These are phyloP conservation scores for Ophiosphaerella herpotricha DNA, from an alignment of 2,329 filamentous ascomycete genomes.

Conservation along the genomic window DNA sequence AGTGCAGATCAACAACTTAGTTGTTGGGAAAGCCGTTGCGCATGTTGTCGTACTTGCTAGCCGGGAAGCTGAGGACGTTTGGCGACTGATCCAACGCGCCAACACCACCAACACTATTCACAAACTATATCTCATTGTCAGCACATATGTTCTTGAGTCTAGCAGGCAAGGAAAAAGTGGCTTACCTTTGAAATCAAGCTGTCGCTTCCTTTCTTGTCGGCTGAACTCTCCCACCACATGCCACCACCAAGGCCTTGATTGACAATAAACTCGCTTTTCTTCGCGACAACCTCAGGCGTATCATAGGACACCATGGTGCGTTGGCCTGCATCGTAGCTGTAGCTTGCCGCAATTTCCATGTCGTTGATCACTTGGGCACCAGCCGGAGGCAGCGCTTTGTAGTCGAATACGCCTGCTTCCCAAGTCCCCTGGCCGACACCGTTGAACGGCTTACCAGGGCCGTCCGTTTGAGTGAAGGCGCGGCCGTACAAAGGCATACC, in stretches of 20 bases:
- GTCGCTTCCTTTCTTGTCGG: conserved; percentile 37
- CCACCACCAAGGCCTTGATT: conserved; percentile 39
- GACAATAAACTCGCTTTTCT: conserved; percentile 34
- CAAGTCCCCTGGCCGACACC: conserved; percentile 40
- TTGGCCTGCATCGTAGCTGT: conserved; percentile 33
- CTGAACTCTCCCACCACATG: conserved; percentile 47
- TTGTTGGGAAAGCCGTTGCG: conserved; percentile 26
- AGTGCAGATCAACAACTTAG: conserved; percentile 1
- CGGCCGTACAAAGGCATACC: conserved; percentile 47
- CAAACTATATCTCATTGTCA: conserved; percentile 37
- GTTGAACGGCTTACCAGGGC: conserved; percentile 36
- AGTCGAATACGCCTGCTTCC: conserved; percentile 45
- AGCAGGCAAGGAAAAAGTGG: conserved; percentile 3
- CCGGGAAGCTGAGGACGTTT: conserved; percentile 68
- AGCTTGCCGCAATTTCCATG: conserved; percentile 29
- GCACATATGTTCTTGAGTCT: background rate
- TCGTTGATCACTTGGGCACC: conserved; percentile 32
- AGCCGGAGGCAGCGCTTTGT: conserved; percentile 39
- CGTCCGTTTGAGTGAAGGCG: conserved; percentile 40
- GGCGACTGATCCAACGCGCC: conserved; percentile 55
- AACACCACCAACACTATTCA: conserved; percentile 62
- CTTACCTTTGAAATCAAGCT: conserved; percentile 41
- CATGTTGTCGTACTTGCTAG: conserved; percentile 73
- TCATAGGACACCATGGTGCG: conserved; percentile 41
- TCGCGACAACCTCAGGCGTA: conserved; percentile 35